Evolutionary conservation across 2,329 filamentous ascomycete species (phyloP).

Genomic region (Periconia macrospinosa): DNA sequence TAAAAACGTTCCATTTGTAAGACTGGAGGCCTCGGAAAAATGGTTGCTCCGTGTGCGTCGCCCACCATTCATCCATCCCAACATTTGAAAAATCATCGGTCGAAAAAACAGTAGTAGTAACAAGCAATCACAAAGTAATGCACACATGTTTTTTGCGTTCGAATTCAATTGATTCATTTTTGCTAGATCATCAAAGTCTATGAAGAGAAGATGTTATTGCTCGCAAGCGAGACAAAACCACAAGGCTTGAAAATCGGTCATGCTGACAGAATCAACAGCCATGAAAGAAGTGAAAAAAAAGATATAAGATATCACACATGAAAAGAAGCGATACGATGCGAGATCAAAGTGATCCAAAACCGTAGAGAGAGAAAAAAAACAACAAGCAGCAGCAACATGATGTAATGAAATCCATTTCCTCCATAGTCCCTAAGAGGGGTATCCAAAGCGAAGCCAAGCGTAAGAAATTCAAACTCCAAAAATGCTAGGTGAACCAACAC

Average conservation of each 20-base stretch:
- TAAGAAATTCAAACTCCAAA: constrained; percentile 19
- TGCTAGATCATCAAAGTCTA: background rate
- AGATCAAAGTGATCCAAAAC: too few species aligned
- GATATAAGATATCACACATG: constrained; percentile 10
- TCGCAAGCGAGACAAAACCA: background rate
- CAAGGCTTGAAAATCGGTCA: background rate
- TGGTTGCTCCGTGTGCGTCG: too few species aligned
- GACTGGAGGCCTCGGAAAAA: too few species aligned
- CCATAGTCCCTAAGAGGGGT: background rate
- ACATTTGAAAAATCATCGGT: too few species aligned
- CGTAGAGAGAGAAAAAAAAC: background rate
- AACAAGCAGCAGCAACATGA: background rate
- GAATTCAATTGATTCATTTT: background rate
- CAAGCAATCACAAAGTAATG: too few species aligned
- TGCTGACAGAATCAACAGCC: background rate
- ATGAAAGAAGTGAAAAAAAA: constrained; percentile 7
- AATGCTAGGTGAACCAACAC: constrained; percentile 12
- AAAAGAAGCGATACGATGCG: background rate
- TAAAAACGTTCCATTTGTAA: too few species aligned
- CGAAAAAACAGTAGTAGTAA: too few species aligned
- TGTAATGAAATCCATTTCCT: background rate
- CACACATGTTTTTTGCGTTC: too few species aligned
- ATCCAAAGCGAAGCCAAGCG: background rate
- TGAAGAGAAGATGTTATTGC: background rate
- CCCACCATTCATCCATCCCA: too few species aligned